Base-by-base conservation (phyloP, 345 rosid species). In the Euphorbia tirucalli region DNA sequence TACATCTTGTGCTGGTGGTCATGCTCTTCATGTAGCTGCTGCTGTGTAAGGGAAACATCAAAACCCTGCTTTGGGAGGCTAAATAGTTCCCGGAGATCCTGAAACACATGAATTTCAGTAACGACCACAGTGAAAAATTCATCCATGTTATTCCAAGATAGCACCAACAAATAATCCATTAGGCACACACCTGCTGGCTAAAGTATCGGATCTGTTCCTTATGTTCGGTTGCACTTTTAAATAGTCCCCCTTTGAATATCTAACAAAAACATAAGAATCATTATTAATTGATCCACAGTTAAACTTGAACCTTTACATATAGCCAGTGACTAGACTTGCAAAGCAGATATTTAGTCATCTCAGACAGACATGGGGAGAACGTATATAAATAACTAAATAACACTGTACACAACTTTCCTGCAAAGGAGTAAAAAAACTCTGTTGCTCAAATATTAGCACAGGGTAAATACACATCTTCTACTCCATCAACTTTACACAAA, bases 191-290 rank as follows among this genome's bases (percentile, higher is more conserved):
- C 97, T 89, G 96, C 67, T 92, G 91, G 77, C 97, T 89, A 57
- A 95, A 95, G 77, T 95, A 92, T 66, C 99, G 96, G 70, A 88
- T 89, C 79, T 95, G 99, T 78, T 92, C 99, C 79, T 92, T 95
- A 77, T 88, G 96, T 77, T 95, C 99, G 31, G 99, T 95, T 62
- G 97, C 99, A 75, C 91, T 82, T 85, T 88, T 95, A 79, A 92
- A 95, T 76, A 95, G 76, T 18, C 99, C 93, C n/a, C 97, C 97
- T 80, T 95, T 95, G 83, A 67, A 95, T 63, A 95, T 87, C 99
- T 95, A 76, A 49, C 11, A 57, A 57, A n/a, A 69, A 10, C 61
- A 31, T 31, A 44, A 63, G 25, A 28, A 14, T 11, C 11, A 28
- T 49, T 11, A 22, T 59, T 64, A 11, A 74, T 65, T 46, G 19